Evolutionary conservation across 2,329 filamentous ascomycete species (phyloP).

Genomic region (Tolypocladium inflatum): DNA sequence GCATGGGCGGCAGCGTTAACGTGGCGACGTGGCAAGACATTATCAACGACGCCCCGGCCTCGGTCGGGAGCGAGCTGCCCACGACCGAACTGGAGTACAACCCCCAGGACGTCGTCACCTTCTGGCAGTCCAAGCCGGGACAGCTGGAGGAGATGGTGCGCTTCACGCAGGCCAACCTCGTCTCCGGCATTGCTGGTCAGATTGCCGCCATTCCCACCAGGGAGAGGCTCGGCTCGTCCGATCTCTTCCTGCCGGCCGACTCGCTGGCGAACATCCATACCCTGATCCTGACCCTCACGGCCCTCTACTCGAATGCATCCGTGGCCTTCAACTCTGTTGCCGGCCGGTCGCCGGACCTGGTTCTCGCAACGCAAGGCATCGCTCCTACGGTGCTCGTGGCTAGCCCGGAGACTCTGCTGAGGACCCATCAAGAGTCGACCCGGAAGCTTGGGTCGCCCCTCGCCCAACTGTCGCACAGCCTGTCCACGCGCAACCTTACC

Average conservation of each 20-base stretch:
- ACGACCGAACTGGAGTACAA: constrained; percentile 43
- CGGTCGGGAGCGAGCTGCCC: constrained; percentile 54
- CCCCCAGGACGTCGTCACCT: constrained; percentile 50
- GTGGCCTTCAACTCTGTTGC: constrained; percentile 85
- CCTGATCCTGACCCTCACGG: constrained; percentile 69
- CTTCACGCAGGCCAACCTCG: constrained; percentile 76
- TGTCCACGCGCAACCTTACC: constrained; percentile 59
- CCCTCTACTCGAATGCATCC: constrained; percentile 76
- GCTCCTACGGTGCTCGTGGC: constrained; percentile 77
- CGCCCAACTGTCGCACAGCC: constrained; percentile 59
- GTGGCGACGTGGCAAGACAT: constrained; percentile 93
- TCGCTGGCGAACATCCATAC: constrained; percentile 72
- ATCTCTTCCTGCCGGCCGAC: constrained; percentile 79
- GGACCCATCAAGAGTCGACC: constrained; percentile 54
- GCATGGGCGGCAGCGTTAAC: constrained; percentile 63
- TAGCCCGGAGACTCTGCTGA: constrained; percentile 62
- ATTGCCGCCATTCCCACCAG: constrained; percentile 64
- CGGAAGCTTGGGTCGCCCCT: constrained; percentile 51
- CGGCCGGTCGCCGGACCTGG: constrained; percentile 60
- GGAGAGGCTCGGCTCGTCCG: constrained; percentile 63
- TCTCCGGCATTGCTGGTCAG: constrained; percentile 74
- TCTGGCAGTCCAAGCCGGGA: constrained; percentile 51
- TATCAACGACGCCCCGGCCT: constrained; percentile 56
- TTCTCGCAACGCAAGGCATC: constrained; percentile 61
- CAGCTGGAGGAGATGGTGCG: constrained; percentile 62